Base-by-base conservation (phyloP, 805 yeast genomes). In the Kurtzmaniella cleridarum region DNA sequence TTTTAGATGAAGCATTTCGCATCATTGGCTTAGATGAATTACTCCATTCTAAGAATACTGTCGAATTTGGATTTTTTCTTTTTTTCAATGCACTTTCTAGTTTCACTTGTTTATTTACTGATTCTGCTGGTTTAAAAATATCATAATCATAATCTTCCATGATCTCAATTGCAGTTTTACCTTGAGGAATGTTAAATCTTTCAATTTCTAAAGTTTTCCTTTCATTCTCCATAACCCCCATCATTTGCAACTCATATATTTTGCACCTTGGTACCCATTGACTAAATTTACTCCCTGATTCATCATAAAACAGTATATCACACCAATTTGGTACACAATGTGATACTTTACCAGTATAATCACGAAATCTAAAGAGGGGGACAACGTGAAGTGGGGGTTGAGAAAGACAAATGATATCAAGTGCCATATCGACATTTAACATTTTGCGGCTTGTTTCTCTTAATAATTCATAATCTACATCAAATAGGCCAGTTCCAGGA, bases 141-240 rank as follows among this genome's bases (percentile, higher is more conserved):
- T 66, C 66, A 2, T 64, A 56, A 51, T 91, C 98, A 50, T 86
- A 85, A 2, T 62, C 64, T 24, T 75, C 76, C 84, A 87, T 85
- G 5, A 80, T 72, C 28, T 78, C 82, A 1, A 71, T 47, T 28
- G 81, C 66, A 0, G 81, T 66, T 35, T 55, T 56, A 4, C 63
- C 54, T 45, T 54, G 41, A 33, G 53, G 35, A 44, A 58, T 50
- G 10, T 66, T 71, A 36, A 89, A 61, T 36, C 81, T 73, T 13
- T 79, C 81, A 9, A 90, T 75, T 7, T 79, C 76, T 6, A 84
- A 76, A 10, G 83, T 78, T 46, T 80, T 78, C 41, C 81, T 67
- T 52, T 93, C 96, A 50, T 86, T 87, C 51, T 91, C 98, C 82
- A 91, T 88, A 6, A 93, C 76, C 0, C 98, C 98, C 95, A 91